Evolutionary conservation across 208 protist species (phyloP), one percentile per base, ranked within the genome.

Genomic region (Novymonas esmeraldas): DNA sequence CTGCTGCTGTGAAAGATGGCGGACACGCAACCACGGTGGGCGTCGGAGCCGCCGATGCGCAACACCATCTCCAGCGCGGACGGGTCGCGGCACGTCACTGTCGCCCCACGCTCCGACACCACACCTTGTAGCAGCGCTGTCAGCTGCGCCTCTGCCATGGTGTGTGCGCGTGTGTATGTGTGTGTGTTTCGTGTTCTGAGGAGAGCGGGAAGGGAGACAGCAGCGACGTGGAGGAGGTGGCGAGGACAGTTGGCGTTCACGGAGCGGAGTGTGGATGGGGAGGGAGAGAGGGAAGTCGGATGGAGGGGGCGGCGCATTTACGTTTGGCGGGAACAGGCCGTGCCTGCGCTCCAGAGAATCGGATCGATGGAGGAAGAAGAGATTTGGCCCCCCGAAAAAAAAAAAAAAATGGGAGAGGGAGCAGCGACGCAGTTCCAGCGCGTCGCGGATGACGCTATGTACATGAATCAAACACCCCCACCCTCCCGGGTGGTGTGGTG

Each of bases 51-150:
- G 61, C 68, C 44, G n/a, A 80, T 22, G 14, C 75, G 67, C 34
- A 80, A 52, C 11, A 80, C 20, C 38, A 80, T 80, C 38, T 80
- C 75, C 2, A 73, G 58, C 24, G 75, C 68, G 18, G 75, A 67
- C 6, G 67, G 64, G 44, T 80, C 75, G 18, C 75, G 56, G 57
- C 75, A 80, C 28, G 62, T 68, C 39, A 80, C 67, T 2, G 61
- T 39, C 4, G 75, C 75, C 13, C 75, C 75, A 16, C 64, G 60
- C 60, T 79, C 66, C 11, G 64, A 65, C 29, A 54, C 60, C 22
- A 74, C 69, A 28, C 69, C 69, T 36, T 49, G 60, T 26, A 74
- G 36, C 14, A 67, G 29, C 2, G 58, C 29, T 14, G 52, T 60
- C 22, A 74, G 56, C 29, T 66, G 41, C 45, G 39, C 22, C n/a